These are phyloP conservation scores for Euphrasia arctica DNA, from an alignment of 305 asterid species.

Conservation along the genomic window DNA sequence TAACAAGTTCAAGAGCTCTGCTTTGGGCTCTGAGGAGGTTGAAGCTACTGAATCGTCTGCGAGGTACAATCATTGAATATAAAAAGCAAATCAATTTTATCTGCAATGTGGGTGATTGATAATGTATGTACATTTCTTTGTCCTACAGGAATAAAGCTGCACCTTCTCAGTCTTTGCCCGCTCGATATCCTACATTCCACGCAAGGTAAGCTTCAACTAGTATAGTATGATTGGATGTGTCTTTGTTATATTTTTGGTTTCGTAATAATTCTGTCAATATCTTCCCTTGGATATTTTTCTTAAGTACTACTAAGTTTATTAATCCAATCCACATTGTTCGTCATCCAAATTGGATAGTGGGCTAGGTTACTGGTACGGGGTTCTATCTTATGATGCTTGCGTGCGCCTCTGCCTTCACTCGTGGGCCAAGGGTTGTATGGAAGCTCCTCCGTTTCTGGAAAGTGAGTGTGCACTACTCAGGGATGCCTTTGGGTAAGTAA, in stretches of 20 bases:
- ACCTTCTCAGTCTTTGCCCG: slow-evolving; percentile 47
- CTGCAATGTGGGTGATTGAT: slow-evolving; percentile 1
- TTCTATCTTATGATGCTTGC: slow-evolving; percentile 88
- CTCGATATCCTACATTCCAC: slow-evolving; percentile 80
- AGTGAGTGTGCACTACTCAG: slow-evolving; percentile 84
- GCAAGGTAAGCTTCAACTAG: slow-evolving; percentile 58
- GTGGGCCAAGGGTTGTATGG: slow-evolving; percentile 80
- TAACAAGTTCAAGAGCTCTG: slow-evolving; percentile 28
- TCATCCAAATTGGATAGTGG: slow-evolving; percentile 48
- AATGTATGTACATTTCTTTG: background rate
- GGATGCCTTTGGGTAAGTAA: slow-evolving; percentile 77
- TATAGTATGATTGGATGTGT: background rate
- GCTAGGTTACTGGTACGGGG: slow-evolving; percentile 79
- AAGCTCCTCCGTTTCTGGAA: slow-evolving; percentile 86
- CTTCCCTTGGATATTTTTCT: slow-evolving; percentile 14
- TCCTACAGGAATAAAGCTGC: slow-evolving; percentile 58
- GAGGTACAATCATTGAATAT: slow-evolving; percentile 13
- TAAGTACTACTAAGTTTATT: slow-evolving; percentile 15
- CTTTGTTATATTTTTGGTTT: slow-evolving; percentile 1
- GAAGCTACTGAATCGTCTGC: slow-evolving; percentile 41
- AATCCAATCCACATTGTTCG: slow-evolving; percentile 17
- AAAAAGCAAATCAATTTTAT: background rate
- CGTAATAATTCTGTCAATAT: background rate
- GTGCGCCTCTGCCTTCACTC: slow-evolving; percentile 90
- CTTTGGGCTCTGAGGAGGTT: slow-evolving; percentile 31